phyloP scores from a whole-genome alignment of 2,329 filamentous ascomycete species.

The Xylaria sp. region DNA sequence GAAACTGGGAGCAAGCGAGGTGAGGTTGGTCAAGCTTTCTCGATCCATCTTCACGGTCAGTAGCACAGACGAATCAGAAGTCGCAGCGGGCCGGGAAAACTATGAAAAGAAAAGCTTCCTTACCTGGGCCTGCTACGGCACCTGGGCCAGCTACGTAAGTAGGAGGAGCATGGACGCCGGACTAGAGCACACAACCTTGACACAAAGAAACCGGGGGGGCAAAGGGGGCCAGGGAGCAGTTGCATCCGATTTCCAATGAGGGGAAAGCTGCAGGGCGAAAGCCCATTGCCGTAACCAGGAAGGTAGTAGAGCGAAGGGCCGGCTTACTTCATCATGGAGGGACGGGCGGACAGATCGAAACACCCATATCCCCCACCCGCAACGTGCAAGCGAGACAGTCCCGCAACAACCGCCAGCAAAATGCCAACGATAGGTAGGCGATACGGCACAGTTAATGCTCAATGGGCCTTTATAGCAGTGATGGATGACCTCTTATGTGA shows the following conservation, averaged over 20 bases:
- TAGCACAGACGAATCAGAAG: conserved; percentile 36
- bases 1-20: conserved; percentile 26
- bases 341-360: not conserved
- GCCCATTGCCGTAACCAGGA: conserved; percentile 15
- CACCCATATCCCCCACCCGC: not conserved
- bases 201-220: not conserved
- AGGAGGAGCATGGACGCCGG: conserved; percentile 4
- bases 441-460: too few relatives aligned
- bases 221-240: conserved; percentile 18
- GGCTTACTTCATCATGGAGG: not conserved
- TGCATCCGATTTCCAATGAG: conserved; percentile 27
- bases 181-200: not conserved
- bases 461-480: too few relatives aligned
- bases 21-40: conserved; percentile 35
- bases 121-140: not conserved
- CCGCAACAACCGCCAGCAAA: not conserved
- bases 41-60: conserved; percentile 30
- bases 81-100: conserved; percentile 33
- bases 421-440: not conserved
- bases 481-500: too few relatives aligned
- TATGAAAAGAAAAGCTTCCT: conserved; percentile 26
- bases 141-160: too few relatives aligned
- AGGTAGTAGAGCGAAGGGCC: not conserved
- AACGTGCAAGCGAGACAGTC: not conserved
- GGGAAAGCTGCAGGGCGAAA: conserved; percentile 18